Conservation (phyloP, 805 yeast genomes). For the Nakazawaea sp. region DNA sequence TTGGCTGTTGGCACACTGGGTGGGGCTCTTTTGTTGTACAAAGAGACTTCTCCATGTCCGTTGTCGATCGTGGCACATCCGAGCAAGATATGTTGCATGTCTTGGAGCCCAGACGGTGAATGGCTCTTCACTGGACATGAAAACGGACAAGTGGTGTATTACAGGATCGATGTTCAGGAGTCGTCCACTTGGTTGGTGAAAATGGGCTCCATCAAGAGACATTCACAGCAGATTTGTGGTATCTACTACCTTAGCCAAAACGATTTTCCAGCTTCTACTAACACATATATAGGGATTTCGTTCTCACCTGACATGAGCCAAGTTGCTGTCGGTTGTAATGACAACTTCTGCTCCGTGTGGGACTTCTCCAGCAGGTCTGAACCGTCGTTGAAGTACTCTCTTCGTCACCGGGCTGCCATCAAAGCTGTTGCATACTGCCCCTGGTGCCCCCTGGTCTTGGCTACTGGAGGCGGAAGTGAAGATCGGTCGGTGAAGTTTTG, state of each 20-base stretch:
- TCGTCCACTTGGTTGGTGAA: conserved; percentile 11
- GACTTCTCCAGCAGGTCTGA: conserved; percentile 34
- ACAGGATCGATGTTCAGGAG: conserved; percentile 20
- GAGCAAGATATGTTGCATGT: conserved; percentile 47
- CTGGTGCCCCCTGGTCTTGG: conserved; percentile 73
- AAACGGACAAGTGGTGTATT: conserved; percentile 46
- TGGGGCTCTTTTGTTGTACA: conserved; percentile 45
- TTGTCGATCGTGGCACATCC: conserved; percentile 12
- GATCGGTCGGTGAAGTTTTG: conserved; percentile 80
- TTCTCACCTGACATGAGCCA: conserved; percentile 46
- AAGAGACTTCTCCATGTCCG: conserved; percentile 20
- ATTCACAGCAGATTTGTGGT: conserved; percentile 59
- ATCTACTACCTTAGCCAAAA: conserved; percentile 7
- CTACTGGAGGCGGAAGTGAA: conserved; percentile 87
- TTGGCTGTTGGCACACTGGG: conserved; percentile 51
- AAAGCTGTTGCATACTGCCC: conserved; percentile 90
- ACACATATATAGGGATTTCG: conserved; percentile 41
- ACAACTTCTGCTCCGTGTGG: conserved; percentile 77
- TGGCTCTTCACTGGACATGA: conserved; percentile 61
- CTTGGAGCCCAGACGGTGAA: conserved; percentile 45
- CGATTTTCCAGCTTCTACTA: conserved; percentile 16
- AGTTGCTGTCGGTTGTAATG: conserved; percentile 80
- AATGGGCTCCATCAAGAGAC: conserved; percentile 31
- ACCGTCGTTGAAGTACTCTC: conserved; percentile 38
- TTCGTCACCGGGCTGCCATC: conserved; percentile 79